Conservation (phyloP, 352 stramenopile genomes). For the Globisporangium radiosum region DNA sequence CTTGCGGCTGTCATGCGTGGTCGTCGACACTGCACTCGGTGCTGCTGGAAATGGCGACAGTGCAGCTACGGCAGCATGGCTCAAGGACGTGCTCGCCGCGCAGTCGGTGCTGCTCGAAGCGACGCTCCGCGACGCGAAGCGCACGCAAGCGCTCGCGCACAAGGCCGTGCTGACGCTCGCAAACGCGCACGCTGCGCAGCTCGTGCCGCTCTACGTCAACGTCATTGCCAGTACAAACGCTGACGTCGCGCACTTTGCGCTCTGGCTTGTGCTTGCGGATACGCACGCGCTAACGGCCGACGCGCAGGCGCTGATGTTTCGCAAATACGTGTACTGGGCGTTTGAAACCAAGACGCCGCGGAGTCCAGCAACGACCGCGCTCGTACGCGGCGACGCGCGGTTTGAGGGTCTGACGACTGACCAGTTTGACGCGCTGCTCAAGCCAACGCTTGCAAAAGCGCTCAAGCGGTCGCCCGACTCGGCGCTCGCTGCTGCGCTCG, state of each 20-base stretch:
- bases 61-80: constrained; percentile 23
- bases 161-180: constrained; percentile 40
- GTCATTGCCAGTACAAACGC: constrained; percentile 25
- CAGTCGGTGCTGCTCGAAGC: constrained; percentile 57
- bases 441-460: constrained; percentile 62
- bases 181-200: constrained; percentile 32
- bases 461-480: constrained; percentile 82
- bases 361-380: constrained; percentile 12
- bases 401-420: constrained; percentile 46
- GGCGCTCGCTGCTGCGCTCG: constrained; percentile 49
- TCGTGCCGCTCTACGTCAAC: constrained; percentile 31
- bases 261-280: constrained; percentile 52
- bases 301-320: constrained; percentile 41
- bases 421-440: constrained; percentile 60
- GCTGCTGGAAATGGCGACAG: constrained; percentile 1
- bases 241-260: constrained; percentile 51
- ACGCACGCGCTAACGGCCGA: constrained; percentile 19
- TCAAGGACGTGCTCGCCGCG: constrained; percentile 33
- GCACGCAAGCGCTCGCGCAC: constrained; percentile 32
- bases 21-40: constrained; percentile 32
- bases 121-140: constrained; percentile 37
- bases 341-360: constrained; percentile 67
- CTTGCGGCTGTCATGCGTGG: constrained; percentile 46
- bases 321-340: constrained; percentile 60
- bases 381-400: constrained; percentile 24